A percentile compares a stretch with the other conserved stretches of the same genome.
phyloP scores from a whole-genome alignment of 2,329 filamentous ascomycete genomes.

The Davidsoniella eucalypti region DNA sequence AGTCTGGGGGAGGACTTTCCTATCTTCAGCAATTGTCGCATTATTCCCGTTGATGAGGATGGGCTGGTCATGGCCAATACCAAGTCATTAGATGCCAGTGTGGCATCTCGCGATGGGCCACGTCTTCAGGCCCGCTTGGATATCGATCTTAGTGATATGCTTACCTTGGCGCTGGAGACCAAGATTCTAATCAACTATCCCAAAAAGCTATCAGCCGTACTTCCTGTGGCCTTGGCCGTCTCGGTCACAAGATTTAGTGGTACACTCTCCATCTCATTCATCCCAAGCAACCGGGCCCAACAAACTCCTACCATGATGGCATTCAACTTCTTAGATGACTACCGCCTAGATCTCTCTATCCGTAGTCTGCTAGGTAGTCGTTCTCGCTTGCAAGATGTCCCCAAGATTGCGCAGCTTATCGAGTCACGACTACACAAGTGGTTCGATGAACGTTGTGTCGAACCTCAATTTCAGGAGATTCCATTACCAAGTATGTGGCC shows the following conservation, averaged over 20 bases:
- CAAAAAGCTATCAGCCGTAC: constrained; percentile 69
- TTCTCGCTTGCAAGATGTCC: constrained; percentile 68
- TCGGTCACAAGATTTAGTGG: constrained; percentile 89
- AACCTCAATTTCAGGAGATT: constrained; percentile 76
- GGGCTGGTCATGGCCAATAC: constrained; percentile 39
- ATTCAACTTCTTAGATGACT: constrained; percentile 86
- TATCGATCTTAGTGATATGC: constrained; percentile 88
- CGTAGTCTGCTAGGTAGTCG: constrained; percentile 64
- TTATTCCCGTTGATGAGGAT: constrained; percentile 80
- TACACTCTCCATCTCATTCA: constrained; percentile 83
- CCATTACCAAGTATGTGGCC: constrained; percentile 72
- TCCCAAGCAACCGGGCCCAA: constrained; percentile 54
- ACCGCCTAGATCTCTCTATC: constrained; percentile 68
- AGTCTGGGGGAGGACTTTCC: constrained; percentile 93
- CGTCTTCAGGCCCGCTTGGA: constrained; percentile 90
- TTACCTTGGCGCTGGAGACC: constrained; percentile 87
- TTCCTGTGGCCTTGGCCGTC: constrained; percentile 83
- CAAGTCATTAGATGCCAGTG: constrained; percentile 34
- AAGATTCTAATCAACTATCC: constrained; percentile 91
- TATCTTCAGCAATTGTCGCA: constrained; percentile 94
- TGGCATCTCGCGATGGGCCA: constrained; percentile 44
- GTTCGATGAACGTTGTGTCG: constrained; percentile 77
- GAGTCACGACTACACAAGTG: constrained; percentile 66
- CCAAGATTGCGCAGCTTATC: constrained; percentile 73
- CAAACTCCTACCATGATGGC: constrained; percentile 73